These are phyloP conservation scores for Hygrocybe coccinea DNA, from an alignment of 768 basidiomycete genomes.

Conservation along the genomic window DNA sequence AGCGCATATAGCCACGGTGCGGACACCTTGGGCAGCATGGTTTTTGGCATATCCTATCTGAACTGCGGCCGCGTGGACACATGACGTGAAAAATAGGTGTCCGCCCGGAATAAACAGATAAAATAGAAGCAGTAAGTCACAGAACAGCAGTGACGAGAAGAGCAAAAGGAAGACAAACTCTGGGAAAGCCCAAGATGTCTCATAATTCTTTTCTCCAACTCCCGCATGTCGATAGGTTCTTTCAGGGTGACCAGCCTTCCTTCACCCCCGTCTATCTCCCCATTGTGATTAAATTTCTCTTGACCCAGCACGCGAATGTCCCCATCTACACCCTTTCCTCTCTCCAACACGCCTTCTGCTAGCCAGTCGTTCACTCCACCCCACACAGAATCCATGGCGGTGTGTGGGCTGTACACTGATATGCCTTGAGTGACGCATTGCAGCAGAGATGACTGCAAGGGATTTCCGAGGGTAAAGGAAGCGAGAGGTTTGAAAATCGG, in stretches of 20 bases:
- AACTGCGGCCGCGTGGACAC: slow-evolving; percentile 39
- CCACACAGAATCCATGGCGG: slow-evolving; percentile 76
- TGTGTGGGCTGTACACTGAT: slow-evolving; percentile 84
- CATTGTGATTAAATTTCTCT: slow-evolving; percentile 37
- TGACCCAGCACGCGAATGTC: slow-evolving; percentile 36
- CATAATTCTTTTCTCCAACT: slow-evolving; percentile 66
- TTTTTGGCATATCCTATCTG: slow-evolving; percentile 55
- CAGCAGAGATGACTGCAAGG: slow-evolving; percentile 77
- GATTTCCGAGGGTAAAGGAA: slow-evolving; percentile 70
- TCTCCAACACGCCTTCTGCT: slow-evolving; percentile 46
- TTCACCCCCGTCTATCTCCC: slow-evolving; percentile 48
- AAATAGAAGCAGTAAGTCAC: background rate
- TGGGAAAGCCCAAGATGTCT: slow-evolving; percentile 53
- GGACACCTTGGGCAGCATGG: slow-evolving; percentile 33
- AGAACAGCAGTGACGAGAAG: slow-evolving; percentile 9
- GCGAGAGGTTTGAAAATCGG: slow-evolving; percentile 73
- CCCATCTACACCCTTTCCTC: slow-evolving; percentile 27
- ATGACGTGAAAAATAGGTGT: too few species aligned
- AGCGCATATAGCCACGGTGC: slow-evolving; percentile 83
- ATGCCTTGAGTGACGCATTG: slow-evolving; percentile 78
- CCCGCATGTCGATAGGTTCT: slow-evolving; percentile 53
- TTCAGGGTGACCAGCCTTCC: slow-evolving; percentile 65
- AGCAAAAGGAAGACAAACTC: slow-evolving; percentile 40
- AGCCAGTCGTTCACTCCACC: slow-evolving; percentile 93
- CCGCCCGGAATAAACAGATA: slow-evolving; percentile 17